Base-by-base conservation (phyloP, 306 rosid species). In the Quercus parvula region DNA sequence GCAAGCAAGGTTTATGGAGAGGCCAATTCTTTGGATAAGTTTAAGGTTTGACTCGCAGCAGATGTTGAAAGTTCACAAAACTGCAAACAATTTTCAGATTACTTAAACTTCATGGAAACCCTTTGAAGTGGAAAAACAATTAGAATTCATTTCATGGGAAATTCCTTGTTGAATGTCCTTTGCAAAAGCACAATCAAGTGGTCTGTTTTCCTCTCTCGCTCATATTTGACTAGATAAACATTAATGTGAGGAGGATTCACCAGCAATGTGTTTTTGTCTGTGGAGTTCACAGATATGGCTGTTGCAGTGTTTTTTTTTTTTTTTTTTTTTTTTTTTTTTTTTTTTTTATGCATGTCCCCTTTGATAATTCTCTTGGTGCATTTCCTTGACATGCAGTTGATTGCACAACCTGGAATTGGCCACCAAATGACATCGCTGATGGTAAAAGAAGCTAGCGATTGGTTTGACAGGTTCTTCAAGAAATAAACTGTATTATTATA, bases 401-500 rank as follows among this genome's bases (percentile, higher is more conserved):
- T 85, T 38, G 84, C 84, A 28, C 89, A 90, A 73, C 88, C 91
- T 12, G 92, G 91, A 79, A 77, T 91, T 27, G 81, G 73, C 5
- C 97, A 91, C 76, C 83, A 82, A 77, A 79, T 89, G 87, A 90
- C 98, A 1, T 68, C 84, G 20, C 61, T 74, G 38, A 91, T 90
- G 86, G 86, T 95, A 31, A 89, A 80, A 75, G 89, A 95, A 83
- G 90, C 91, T 46, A 76, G 92, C n/a, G 81, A 91, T 76, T 95
- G 97, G 99, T 89, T 95, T 79, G 96, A 91, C 66, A 85, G 71
- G 74, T 88, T 85, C 75, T 84, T 95, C 41, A 89, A 77, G 80
- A 85, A 12, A n/a, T 77, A 69, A 77, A 51, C 62, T 35, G 22
- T 70, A 11, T 1, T 4, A 38, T 54, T 31, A 25, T 1, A n/a